phyloP scores from a whole-genome alignment of 768 basidiomycete species.

The Leccinum broughii region DNA sequence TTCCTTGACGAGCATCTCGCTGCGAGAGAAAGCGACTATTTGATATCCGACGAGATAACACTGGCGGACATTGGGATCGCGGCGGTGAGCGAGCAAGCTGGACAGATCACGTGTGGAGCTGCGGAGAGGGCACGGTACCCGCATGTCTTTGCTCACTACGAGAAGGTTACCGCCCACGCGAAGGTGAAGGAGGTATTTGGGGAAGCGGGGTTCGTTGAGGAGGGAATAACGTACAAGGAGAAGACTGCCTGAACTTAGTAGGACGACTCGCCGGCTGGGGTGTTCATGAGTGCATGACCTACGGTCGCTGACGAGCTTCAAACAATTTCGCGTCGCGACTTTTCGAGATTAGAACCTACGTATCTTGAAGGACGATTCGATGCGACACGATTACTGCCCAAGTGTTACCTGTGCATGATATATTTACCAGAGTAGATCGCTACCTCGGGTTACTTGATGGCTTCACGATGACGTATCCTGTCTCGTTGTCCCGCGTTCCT shows the following conservation, averaged over 20 bases:
- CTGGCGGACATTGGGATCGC: conserved; percentile 31
- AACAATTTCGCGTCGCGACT: neutral
- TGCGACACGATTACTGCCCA: too few relatives aligned
- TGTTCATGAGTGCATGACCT: too few relatives aligned
- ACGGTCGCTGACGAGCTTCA: neutral
- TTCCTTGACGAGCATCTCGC: conserved; percentile 29
- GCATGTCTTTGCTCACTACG: conserved; percentile 27
- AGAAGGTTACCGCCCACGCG: conserved; percentile 21
- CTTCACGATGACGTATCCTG: too few relatives aligned
- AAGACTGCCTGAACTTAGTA: conserved; percentile 6
- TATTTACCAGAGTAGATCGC: too few relatives aligned
- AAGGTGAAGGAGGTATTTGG: conserved; percentile 22
- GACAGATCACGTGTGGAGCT: conserved; percentile 25
- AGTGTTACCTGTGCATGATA: too few relatives aligned
- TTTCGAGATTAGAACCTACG: neutral
- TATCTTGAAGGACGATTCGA: neutral
- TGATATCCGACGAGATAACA: conserved; percentile 26
- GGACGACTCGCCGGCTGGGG: too few relatives aligned
- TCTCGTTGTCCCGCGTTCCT: too few relatives aligned
- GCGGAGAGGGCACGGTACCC: conserved; percentile 29
- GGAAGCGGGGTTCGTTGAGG: conserved; percentile 20
- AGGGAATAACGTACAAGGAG: conserved; percentile 12
- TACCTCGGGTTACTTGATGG: too few relatives aligned
- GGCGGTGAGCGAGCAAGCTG: conserved; percentile 23
- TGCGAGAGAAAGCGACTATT: conserved; percentile 18